Conservation (phyloP, 371 early-diverging fungal genomes). For the Aphelidium insulamus region DNA sequence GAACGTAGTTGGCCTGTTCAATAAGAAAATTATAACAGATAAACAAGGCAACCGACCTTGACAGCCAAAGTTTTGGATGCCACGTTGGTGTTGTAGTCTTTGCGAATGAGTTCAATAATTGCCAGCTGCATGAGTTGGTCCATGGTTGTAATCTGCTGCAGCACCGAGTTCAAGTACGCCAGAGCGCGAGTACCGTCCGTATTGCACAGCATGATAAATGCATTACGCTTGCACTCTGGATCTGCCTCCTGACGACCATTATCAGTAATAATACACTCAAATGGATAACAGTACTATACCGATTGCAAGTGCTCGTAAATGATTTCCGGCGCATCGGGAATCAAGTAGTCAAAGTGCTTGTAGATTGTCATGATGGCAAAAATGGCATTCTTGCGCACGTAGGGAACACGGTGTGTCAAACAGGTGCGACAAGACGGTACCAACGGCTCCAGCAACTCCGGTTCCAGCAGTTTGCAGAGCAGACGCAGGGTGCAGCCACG, state of each 20-base stretch:
- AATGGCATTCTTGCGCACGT: slow-evolving; percentile 94
- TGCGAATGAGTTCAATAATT: slow-evolving; percentile 79
- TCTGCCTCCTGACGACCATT: slow-evolving; percentile 49
- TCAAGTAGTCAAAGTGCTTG: slow-evolving; percentile 60
- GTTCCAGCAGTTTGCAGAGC: slow-evolving; percentile 79
- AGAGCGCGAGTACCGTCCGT: slow-evolving; percentile 54
- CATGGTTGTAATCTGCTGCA: slow-evolving; percentile 42
- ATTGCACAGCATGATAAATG: slow-evolving; percentile 69
- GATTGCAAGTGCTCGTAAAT: slow-evolving; percentile 47
- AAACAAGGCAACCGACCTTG: too few species aligned
- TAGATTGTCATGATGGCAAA: slow-evolving; percentile 74
- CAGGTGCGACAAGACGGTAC: slow-evolving; percentile 70
- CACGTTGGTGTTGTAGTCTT: slow-evolving; percentile 63
- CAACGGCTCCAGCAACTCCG: slow-evolving; percentile 83
- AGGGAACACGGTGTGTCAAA: slow-evolving; percentile 81
- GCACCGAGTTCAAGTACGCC: slow-evolving; percentile 50
- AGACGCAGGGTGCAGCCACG: slow-evolving; percentile 87
- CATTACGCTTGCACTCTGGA: slow-evolving; percentile 76
- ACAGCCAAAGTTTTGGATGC: slow-evolving; percentile 9
- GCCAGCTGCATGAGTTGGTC: slow-evolving; percentile 84
- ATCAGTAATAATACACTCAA: neutral
- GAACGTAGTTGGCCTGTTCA: slow-evolving; percentile 63
- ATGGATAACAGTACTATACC: slow-evolving; percentile 10
- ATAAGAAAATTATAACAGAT: too few species aligned
- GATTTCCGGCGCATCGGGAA: slow-evolving; percentile 88